Conservation (phyloP, 2,329 filamentous ascomycete genomes). For the Pyricularia sp. region DNA sequence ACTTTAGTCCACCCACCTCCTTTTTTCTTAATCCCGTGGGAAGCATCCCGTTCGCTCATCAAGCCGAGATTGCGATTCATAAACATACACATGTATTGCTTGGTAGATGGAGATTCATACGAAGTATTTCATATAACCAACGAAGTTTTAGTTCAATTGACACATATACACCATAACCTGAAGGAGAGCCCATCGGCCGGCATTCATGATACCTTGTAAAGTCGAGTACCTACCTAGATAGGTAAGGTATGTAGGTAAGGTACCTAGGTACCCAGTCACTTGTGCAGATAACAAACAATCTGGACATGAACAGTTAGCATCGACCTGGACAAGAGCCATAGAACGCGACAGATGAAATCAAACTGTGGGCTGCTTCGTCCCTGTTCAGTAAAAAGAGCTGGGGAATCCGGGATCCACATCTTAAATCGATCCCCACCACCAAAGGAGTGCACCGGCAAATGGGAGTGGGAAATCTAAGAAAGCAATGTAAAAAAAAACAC, state of each 20-base stretch:
- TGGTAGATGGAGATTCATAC: not conserved
- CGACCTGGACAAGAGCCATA: not conserved
- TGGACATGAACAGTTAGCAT: not conserved
- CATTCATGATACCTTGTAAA: not conserved
- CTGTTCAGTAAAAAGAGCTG: not conserved
- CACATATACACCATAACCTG: not conserved
- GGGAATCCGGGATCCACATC: not conserved
- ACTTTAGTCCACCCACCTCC: not conserved
- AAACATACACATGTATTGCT: not conserved
- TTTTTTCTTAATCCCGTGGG: not conserved
- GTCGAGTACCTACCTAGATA: too few relatives aligned
- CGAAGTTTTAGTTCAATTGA: not conserved
- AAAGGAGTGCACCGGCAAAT: not conserved
- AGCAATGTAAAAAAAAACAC: not conserved
- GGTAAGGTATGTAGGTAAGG: too few relatives aligned
- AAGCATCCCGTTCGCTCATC: not conserved
- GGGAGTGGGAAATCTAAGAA: not conserved
- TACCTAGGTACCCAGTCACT: too few relatives aligned
- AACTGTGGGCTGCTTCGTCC: not conserved
- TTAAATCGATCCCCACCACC: not conserved
- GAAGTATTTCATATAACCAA: not conserved
- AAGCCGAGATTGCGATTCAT: not conserved
- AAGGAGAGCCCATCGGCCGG: not conserved
- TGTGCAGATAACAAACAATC: not conserved
- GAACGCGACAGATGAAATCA: not conserved